phyloP scores from a whole-genome alignment of 768 basidiomycete species.

The Serendipita sp. region DNA sequence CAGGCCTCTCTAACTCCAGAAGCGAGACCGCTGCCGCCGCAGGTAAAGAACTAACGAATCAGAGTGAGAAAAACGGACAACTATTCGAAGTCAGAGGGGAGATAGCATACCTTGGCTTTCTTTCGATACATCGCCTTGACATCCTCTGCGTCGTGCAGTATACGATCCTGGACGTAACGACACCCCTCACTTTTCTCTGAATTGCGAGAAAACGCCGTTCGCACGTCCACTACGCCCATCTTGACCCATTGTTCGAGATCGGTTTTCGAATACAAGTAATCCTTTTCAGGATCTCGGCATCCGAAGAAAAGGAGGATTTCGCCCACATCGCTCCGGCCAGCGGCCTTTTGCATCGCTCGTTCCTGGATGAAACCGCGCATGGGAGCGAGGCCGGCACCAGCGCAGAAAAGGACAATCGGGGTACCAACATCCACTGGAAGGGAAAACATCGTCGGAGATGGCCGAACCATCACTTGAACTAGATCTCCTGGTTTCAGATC shows the following conservation, averaged over 20 bases:
- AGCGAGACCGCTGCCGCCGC: constrained; percentile 25
- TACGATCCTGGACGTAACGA: constrained; percentile 27
- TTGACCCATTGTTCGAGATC: constrained; percentile 29
- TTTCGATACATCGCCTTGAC: constrained; percentile 19
- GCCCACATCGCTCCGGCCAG: constrained; percentile 25
- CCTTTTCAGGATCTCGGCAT: constrained; percentile 25
- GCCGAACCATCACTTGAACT: constrained; percentile 27
- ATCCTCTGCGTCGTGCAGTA: constrained; percentile 27
- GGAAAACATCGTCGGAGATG: constrained; percentile 26
- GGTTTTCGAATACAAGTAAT: constrained; percentile 27
- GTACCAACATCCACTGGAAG: constrained; percentile 24
- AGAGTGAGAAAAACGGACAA: neutral
- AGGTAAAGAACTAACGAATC: constrained; percentile 24
- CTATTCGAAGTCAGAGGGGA: neutral
- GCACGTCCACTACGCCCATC: constrained; percentile 27
- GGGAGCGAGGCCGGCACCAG: constrained; percentile 32
- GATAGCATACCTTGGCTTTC: constrained; percentile 20
- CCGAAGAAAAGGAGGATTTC: constrained; percentile 31
- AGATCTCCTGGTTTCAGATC: constrained; percentile 23
- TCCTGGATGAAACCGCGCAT: constrained; percentile 38
- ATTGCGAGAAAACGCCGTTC: constrained; percentile 26
- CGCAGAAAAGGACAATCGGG: constrained; percentile 31
- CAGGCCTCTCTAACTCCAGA: constrained; percentile 24
- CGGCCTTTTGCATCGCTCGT: constrained; percentile 27
- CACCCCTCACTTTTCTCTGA: constrained; percentile 19